Base-by-base conservation (phyloP, 1,139 yeast genomes). In the Hemisphaericaspora xylofermentans region DNA sequence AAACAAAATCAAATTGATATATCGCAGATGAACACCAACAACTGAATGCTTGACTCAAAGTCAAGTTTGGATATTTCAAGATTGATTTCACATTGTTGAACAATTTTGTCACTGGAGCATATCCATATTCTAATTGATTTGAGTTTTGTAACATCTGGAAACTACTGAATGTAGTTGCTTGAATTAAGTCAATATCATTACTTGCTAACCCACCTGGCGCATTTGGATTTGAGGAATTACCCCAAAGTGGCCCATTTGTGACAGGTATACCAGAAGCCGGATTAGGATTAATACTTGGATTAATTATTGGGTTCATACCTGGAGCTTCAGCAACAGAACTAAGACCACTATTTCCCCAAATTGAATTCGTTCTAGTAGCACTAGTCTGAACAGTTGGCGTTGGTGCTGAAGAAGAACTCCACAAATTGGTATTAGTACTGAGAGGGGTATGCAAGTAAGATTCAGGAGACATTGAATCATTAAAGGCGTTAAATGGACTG, bases 21-120 rank as follows among this genome's bases (percentile, higher is more conserved):
- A 51, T 33, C 4, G 60, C 49, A 12, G 48, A 48, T 13, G 56
- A 50, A 32, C 53, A 54, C 39, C 29, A 29, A 26, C 74, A 60
- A 8, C 68, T 63, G 33, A 72, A 57, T 46, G 76, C 76, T 45
- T 72, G 77, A 38, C 68, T 70, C 47, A 74, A 53, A 1, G 72
- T 64, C 38, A 77, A 55, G 13, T 40, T 46, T 3, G 55, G 47
- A 41, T 57, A 55, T 6, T 60, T 60, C 42, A 68, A 45, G 3
- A 70, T 39, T 6, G 47, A 46, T 43, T 61, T 59, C 10, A 71
- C 62, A 17, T 61, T 51, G 48, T 66, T 72, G 50, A 56, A 71
- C 33, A 72, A 53, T 36, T 56, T 58, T 38, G 52, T 46, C 34
- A 65, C 55, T 9, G 72, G 69, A 1, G 71, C 74, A 27, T 63